Evolutionary conservation across 78 protist genomes (phyloP).

Genomic region (Dictyostelium brefeldianum): DNA sequence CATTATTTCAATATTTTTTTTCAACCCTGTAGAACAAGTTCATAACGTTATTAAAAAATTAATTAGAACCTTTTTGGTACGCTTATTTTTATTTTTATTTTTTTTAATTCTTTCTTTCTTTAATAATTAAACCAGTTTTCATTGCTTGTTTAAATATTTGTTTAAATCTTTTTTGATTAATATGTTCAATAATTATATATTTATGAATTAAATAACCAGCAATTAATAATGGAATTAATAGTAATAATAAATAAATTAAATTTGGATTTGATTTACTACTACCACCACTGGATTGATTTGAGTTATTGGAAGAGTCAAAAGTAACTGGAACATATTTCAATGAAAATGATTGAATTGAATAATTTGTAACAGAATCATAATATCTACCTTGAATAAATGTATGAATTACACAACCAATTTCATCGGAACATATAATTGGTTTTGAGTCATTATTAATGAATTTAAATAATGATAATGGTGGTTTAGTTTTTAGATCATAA

Average conservation of each 20-base stretch:
- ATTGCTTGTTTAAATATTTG: background rate
- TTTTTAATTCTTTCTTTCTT: background rate
- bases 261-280: background rate
- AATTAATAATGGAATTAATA: background rate
- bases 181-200: background rate
- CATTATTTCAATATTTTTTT: no score
- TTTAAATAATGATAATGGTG: background rate
- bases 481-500: background rate
- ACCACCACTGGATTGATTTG: background rate
- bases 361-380: background rate
- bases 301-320: background rate
- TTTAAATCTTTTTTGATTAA: background rate
- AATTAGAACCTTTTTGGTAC: no score
- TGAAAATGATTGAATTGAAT: conserved; percentile 1
- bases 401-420: background rate
- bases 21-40: no score
- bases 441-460: background rate
- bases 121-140: conserved; percentile 14
- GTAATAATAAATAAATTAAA: background rate
- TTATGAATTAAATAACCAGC: background rate
- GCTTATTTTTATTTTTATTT: no score
- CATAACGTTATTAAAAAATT: no score
- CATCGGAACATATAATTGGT: background rate
- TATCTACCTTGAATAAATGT: conserved; percentile 1
- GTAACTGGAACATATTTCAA: background rate